These are phyloP conservation scores for Lyophyllum decastes DNA, from an alignment of 768 basidiomycete genomes.

Conservation along the genomic window DNA sequence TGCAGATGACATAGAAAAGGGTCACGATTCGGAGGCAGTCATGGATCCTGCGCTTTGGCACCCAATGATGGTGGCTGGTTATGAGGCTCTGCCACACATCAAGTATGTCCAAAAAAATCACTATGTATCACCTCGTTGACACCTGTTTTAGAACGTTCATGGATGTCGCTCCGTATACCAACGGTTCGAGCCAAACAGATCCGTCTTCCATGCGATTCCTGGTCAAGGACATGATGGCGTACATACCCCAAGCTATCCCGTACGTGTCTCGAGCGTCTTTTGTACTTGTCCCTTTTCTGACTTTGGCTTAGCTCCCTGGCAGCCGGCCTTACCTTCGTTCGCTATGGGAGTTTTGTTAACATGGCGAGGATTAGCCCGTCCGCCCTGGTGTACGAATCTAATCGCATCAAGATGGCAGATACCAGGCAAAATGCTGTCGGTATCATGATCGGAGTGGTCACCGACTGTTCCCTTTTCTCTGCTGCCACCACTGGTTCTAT, in stretches of 20 bases:
- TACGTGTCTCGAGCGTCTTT: neutral
- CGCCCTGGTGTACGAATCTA: neutral
- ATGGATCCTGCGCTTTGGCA: neutral
- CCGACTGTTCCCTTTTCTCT: slow-evolving; percentile 3
- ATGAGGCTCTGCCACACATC: neutral
- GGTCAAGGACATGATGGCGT: neutral
- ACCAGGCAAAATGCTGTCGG: slow-evolving; percentile 8
- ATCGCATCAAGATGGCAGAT: neutral
- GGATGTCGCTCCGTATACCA: neutral
- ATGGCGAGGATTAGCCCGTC: slow-evolving; percentile 4
- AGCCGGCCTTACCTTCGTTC: slow-evolving; percentile 4
- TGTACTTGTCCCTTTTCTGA: neutral
- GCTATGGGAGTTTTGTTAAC: slow-evolving; percentile 1
- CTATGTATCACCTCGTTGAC: neutral
- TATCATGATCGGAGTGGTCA: slow-evolving; percentile 10
- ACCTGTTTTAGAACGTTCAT: neutral
- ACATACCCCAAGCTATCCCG: neutral
- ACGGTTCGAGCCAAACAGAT: neutral
- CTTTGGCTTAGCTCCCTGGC: neutral
- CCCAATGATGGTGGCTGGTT: neutral
- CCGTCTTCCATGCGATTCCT: neutral
- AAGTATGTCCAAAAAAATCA: neutral
- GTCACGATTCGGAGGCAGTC: neutral
- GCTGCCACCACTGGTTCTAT: neutral
- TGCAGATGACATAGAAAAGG: neutral